Evolutionary conservation across 2,329 filamentous ascomycete genomes (phyloP), one percentile per base, ranked within the genome.

Genomic region (Botryotinia narcissicola): DNA sequence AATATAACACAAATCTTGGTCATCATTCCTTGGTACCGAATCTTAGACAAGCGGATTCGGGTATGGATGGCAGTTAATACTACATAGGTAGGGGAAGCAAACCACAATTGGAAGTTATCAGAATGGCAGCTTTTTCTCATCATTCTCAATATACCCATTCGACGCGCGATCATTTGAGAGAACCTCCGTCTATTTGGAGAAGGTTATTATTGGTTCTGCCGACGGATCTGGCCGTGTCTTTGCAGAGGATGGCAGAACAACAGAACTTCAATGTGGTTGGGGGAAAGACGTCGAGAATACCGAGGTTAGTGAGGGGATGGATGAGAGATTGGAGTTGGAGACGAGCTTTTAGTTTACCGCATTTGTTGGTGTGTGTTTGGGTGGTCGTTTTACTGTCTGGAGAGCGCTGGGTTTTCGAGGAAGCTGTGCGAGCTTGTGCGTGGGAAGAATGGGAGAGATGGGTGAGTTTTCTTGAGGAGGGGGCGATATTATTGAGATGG

Each of bases 371-470:
- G 29, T 80, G 88, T 20, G 74, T 95, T 63, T 99, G 96, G 95
- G 79, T 94, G 59, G 81, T 93, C 35, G 86, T 92, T 32, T 79
- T 99, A 75, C 89, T 96, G 76, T 96, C 93, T 90, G 94, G 95
- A 1, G 96, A 99, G 84, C 87, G 92, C 74, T 92, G 88, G 82
- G 87, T 91, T 51, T 98, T 97, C 82, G 86, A 87, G 71, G 88
- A 88, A 76, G 90, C 88, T 74, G 88, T 97, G 25, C 85, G 88
- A 73, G 86, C 84, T 70, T 99, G 96, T 82, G 84, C 88, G 72
- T 99, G 96, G 96, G 86, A 89, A 51, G 88, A 88, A 59, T 99
- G 96, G 96, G 96, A 99, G 85, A 87, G 89, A 82, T 99, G 96
- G 95, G 94, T 97, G 86, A 80, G 88, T 79, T 60, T 54, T 70